Evolutionary conservation across 176 grass and related monocot species (phyloP), one percentile per base, ranked within the genome.

Genomic region (Ampelocalamus luodianensis): DNA sequence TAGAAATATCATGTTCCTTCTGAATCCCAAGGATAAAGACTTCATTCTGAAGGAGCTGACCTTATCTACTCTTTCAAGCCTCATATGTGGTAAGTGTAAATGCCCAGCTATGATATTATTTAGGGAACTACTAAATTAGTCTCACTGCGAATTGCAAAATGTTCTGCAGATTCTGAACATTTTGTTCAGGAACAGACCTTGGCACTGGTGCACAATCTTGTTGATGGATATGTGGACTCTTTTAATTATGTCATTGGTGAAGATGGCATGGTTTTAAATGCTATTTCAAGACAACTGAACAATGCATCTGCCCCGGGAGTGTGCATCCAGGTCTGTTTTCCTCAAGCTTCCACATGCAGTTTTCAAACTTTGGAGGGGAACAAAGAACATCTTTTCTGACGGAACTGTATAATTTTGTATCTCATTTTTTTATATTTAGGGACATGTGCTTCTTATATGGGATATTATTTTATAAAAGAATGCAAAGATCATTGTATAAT

Each of bases 1-100:
- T 78, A 88, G 91, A 64, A 99, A 99, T 87, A 87, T 95, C 75
- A 90, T 99, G 88, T 99, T 99, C 92, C 90, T 99, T 87, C 78
- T 92, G 14, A 88, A 93, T 81, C 75, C 80, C 66, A 94, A 87
- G 80, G 93, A 94, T 85, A 99, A 92, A 92, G 91, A 96, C 72
- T 87, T 84, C 49, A 90, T 99, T 73, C 78, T 99, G 82, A 94
- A 86, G 68, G 91, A 99, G 78, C 77, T 99, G 73, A 90, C 91
- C 8, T 26, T 87, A 56, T 86, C 84, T 81, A 91, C 89, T 51
- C 84, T 99, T 68, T 84, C 92, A 83, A 91, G 88, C 88, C 86
- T 99, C 70, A 91, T 99, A 90, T 94, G 88, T 84, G 96, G 96
- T 99, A 92, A 79, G 29, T 70, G 22, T 72, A 79, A 46, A 73